These are phyloP conservation scores for Rosa hybrid DNA, from an alignment of 331 rosid species.

Conservation along the genomic window DNA sequence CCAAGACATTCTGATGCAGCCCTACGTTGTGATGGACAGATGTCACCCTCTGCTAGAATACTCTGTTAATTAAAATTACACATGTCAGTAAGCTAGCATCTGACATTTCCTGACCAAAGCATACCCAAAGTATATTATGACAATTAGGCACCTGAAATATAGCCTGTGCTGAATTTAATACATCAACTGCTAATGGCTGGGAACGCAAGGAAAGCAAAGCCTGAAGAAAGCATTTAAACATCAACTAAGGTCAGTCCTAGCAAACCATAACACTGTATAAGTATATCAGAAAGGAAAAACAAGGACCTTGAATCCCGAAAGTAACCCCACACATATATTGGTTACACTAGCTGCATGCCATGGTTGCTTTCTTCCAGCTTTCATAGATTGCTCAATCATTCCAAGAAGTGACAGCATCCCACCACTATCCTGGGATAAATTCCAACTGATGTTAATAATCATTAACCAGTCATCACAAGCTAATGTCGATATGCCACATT, in stretches of 20 bases:
- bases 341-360: constrained; percentile 87
- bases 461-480: constrained; percentile 8
- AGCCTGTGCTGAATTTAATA: constrained; percentile 76
- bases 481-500: constrained; percentile 22
- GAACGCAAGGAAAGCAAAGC: constrained; percentile 68
- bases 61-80: constrained; percentile 55
- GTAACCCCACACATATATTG: constrained; percentile 90
- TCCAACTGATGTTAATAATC: constrained; percentile 34
- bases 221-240: constrained; percentile 45
- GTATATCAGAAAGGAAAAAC: constrained; percentile 25
- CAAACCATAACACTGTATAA: neutral
- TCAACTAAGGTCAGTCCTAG: neutral
- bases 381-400: constrained; percentile 83
- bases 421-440: constrained; percentile 68
- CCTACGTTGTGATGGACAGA: constrained; percentile 85
- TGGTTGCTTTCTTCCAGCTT: constrained; percentile 87
- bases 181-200: constrained; percentile 70
- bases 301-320: constrained; percentile 86
- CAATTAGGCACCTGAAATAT: constrained; percentile 71
- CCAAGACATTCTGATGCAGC: constrained; percentile 94
- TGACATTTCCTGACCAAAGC: constrained; percentile 3
- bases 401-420: constrained; percentile 90
- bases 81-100: constrained; percentile 23
- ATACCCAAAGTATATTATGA: constrained; percentile 9
- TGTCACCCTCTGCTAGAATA: constrained; percentile 89